A percentile compares a stretch with the other conserved stretches of the same genome.
These are phyloP conservation scores for Hypoxylon sp. DNA, from an alignment of 2,329 filamentous ascomycete genomes.

Conservation along the genomic window DNA sequence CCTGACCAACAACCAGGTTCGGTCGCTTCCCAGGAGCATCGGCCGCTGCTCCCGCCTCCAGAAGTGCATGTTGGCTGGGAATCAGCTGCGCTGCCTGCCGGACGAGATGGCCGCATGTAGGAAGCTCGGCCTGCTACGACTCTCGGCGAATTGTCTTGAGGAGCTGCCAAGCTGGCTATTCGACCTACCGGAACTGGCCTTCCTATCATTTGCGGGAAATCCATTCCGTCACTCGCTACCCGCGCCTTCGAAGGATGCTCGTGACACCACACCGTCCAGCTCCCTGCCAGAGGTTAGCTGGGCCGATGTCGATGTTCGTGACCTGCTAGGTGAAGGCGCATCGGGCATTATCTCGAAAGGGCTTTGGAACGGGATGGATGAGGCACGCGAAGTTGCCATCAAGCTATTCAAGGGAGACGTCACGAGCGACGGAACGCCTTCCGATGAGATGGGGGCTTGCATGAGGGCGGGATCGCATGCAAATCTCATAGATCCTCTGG, in stretches of 20 bases:
- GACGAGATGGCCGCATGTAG: conserved; percentile 58
- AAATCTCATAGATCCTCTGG: conserved; percentile 61
- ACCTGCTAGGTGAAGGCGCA: conserved; percentile 59
- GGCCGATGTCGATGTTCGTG: conserved; percentile 56
- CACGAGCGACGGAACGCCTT: conserved; percentile 61
- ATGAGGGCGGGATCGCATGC: conserved; percentile 60
- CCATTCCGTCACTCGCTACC: conserved; percentile 55
- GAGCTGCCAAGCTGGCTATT: conserved; percentile 60
- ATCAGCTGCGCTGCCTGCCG: conserved; percentile 57
- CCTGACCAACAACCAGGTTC: conserved; percentile 60
- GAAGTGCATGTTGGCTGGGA: conserved; percentile 64
- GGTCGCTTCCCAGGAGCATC: conserved; percentile 56
- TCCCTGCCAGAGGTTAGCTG: conserved; percentile 56
- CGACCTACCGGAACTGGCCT: conserved; percentile 59
- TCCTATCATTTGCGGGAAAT: conserved; percentile 62
- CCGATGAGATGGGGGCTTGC: conserved; percentile 63
- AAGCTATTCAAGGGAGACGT: conserved; percentile 63
- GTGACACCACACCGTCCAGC: conserved; percentile 41
- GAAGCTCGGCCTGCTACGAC: conserved; percentile 58
- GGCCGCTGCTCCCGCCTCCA: conserved; percentile 58
- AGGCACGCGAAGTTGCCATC: conserved; percentile 58
- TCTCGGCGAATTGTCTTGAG: conserved; percentile 58
- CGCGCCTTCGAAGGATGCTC: conserved; percentile 31
- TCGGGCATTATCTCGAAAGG: conserved; percentile 61
- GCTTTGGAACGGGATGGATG: conserved; percentile 50